A percentile compares a stretch with the other conserved stretches of the same genome.
phyloP scores from a whole-genome alignment of 2,329 filamentous ascomycete genomes.

The Penicillium sp. region DNA sequence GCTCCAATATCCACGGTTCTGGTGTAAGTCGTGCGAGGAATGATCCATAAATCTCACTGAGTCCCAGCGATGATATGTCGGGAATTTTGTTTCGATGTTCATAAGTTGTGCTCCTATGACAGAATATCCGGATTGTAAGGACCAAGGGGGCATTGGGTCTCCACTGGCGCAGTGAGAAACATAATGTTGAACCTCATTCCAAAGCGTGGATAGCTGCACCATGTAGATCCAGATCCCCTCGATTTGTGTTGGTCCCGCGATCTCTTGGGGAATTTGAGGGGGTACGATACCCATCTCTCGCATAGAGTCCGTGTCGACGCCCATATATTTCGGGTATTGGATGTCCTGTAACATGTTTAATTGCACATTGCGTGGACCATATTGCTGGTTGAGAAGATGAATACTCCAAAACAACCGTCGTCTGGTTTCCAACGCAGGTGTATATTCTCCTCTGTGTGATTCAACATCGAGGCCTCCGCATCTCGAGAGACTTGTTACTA shows the following conservation, averaged over 20 bases:
- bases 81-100: constrained; percentile 47
- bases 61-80: constrained; percentile 54
- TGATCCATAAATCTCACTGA: constrained; percentile 54
- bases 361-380: constrained; percentile 49
- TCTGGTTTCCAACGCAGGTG: constrained; percentile 44
- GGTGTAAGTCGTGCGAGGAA: constrained; percentile 46
- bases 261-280: constrained; percentile 49
- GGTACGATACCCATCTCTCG: constrained; percentile 35
- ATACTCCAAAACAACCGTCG: constrained; percentile 55
- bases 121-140: constrained; percentile 53
- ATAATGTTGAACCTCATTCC: constrained; percentile 49
- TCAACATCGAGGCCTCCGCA: constrained; percentile 52
- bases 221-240: constrained; percentile 55
- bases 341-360: constrained; percentile 46
- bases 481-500: constrained; percentile 52
- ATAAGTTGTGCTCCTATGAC: constrained; percentile 54
- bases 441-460: constrained; percentile 37
- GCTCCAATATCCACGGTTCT: constrained; percentile 30
- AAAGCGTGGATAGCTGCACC: constrained; percentile 52
- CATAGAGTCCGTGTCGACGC: constrained; percentile 17
- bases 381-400: constrained; percentile 52
- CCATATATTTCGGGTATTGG: constrained; percentile 35
- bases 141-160: constrained; percentile 52
- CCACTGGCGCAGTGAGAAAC: constrained; percentile 52
- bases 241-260: constrained; percentile 41